A percentile compares a stretch with the other conserved stretches of the same genome.
Conservation (phyloP, 345 rosid species). For the Camelina hispida region DNA sequence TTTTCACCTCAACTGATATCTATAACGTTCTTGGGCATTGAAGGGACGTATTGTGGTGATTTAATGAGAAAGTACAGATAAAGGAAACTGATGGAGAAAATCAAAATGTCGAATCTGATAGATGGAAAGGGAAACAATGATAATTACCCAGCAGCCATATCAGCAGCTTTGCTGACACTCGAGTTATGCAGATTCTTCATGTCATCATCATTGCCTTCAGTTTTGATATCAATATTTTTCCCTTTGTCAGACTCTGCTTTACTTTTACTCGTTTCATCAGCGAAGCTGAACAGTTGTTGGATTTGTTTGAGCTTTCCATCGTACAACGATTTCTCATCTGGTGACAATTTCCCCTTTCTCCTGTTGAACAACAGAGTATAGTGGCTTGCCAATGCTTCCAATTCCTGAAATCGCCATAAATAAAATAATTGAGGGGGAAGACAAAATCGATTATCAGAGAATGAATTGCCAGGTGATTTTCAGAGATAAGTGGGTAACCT, state of each 20-base stretch:
- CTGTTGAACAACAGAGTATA: slow-evolving; percentile 80
- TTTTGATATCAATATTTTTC: slow-evolving; percentile 72
- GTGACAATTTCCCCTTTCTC: slow-evolving; percentile 78
- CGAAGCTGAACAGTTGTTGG: slow-evolving; percentile 74
- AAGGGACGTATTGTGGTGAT: background rate
- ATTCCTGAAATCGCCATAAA: slow-evolving; percentile 64
- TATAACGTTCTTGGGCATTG: background rate
- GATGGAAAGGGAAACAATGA: slow-evolving; percentile 25
- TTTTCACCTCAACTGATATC: background rate
- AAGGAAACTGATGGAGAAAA: background rate
- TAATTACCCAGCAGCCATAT: slow-evolving; percentile 95
- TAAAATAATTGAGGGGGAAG: slow-evolving; percentile 31
- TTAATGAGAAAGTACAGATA: background rate
- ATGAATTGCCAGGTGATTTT: background rate
- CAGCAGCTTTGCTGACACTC: slow-evolving; percentile 93
- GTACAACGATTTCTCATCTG: slow-evolving; percentile 70
- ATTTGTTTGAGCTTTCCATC: slow-evolving; percentile 88
- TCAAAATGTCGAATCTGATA: slow-evolving; percentile 7
- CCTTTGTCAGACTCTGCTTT: slow-evolving; percentile 73
- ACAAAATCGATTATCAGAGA: slow-evolving; percentile 1
- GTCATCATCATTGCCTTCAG: slow-evolving; percentile 71
- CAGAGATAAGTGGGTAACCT: slow-evolving; percentile 57
- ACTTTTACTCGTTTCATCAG: slow-evolving; percentile 58
- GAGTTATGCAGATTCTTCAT: slow-evolving; percentile 76
- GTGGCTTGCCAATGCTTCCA: slow-evolving; percentile 91